A percentile compares a stretch with the other conserved stretches of the same genome.
phyloP scores from a whole-genome alignment of 1,284 basidiomycete species.

The Tetrapyrgos nigripes region DNA sequence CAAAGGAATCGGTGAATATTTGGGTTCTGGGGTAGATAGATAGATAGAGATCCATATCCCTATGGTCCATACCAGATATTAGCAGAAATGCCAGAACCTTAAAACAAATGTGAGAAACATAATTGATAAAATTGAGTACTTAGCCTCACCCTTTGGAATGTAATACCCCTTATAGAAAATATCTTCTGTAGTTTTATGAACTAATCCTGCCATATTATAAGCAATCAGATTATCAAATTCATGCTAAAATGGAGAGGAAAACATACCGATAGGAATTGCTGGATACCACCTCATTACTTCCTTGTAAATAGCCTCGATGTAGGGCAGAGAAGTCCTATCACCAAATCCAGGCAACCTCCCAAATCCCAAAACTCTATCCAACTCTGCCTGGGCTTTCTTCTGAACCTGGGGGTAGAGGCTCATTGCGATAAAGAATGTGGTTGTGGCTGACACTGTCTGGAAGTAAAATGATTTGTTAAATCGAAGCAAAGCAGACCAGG shows the following conservation, averaged over 20 bases:
- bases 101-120: not conserved
- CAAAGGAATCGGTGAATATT: too few species aligned
- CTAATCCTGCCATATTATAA: not conserved
- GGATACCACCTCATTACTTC: constrained; percentile 3
- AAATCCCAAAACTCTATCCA: constrained; percentile 4
- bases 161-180: constrained; percentile 7
- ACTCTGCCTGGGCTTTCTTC: constrained; percentile 7
- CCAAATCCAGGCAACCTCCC: constrained; percentile 4
- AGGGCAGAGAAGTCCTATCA: constrained; percentile 6
- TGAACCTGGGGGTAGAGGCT: constrained; percentile 4
- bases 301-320: constrained; percentile 8
- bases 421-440: not conserved
- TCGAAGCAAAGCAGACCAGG: not conserved
- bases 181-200: constrained; percentile 4
- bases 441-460: not conserved
- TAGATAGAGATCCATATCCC: too few species aligned
- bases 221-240: too few species aligned
- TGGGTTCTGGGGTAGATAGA: too few species aligned
- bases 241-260: too few species aligned
- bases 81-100: constrained; percentile 2
- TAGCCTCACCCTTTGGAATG: constrained; percentile 8
- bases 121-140: not conserved
- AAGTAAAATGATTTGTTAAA: not conserved
- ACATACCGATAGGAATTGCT: constrained; percentile 6
- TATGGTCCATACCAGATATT: constrained; percentile 1